phyloP scores from a whole-genome alignment of 805 yeast species.

The Kodamaea fukazawae region DNA sequence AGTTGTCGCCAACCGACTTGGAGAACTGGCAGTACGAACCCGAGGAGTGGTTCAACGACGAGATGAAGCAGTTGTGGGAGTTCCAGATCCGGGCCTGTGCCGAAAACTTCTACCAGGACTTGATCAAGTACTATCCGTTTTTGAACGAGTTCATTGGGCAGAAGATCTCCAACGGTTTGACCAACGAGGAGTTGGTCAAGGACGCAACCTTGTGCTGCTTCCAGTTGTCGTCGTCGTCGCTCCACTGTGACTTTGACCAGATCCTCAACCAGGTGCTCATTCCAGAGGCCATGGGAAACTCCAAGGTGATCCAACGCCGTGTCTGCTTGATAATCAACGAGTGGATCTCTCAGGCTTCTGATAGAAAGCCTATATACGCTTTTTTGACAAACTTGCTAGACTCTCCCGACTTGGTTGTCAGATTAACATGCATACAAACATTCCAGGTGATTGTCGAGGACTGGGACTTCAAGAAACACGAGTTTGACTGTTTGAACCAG shows the following conservation, averaged over 20 bases:
- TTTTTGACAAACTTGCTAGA: conserved; percentile 16
- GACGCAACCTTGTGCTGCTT: conserved; percentile 84
- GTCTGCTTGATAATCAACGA: conserved; percentile 73
- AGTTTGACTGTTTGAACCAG: conserved; percentile 39
- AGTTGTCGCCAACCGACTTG: conserved; percentile 69
- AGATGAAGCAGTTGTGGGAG: conserved; percentile 69
- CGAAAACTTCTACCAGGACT: conserved; percentile 75
- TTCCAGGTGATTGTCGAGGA: conserved; percentile 72
- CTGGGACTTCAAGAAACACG: conserved; percentile 75
- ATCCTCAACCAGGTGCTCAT: conserved; percentile 57
- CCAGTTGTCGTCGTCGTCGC: conserved; percentile 68
- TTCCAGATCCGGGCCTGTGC: conserved; percentile 84
- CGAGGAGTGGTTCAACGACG: conserved; percentile 90
- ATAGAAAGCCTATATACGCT: conserved; percentile 41
- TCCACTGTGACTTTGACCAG: conserved; percentile 67
- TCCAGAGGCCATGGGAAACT: conserved; percentile 59
- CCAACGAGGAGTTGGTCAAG: conserved; percentile 56
- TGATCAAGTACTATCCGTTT: conserved; percentile 62
- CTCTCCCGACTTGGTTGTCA: conserved; percentile 76
- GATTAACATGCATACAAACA: conserved; percentile 68
- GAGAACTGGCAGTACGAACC: conserved; percentile 85
- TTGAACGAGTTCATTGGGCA: conserved; percentile 54
- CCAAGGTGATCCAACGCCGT: conserved; percentile 69
- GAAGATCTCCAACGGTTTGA: conserved; percentile 50
- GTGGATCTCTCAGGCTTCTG: conserved; percentile 70